Percentiles rank a stretch among this genome's conserved stretches.
These are phyloP conservation scores for Peniophora sp. DNA, from an alignment of 1,284 basidiomycete species.

Conservation along the genomic window DNA sequence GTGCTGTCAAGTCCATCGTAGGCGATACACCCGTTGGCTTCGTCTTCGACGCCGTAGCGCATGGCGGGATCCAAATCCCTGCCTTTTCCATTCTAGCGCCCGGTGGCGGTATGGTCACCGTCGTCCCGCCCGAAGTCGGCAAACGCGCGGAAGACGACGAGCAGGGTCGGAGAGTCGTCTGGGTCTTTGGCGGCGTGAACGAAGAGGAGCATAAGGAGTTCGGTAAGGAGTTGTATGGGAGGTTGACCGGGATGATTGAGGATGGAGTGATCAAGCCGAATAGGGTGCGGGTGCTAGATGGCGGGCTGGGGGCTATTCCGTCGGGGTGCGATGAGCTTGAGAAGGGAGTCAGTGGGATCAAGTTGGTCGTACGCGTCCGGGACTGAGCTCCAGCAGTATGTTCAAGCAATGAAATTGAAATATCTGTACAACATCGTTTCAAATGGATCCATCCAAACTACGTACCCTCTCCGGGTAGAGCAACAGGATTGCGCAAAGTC, in stretches of 20 bases:
- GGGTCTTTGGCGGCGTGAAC: constrained; percentile 20
- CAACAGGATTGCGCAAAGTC: too few relatives aligned
- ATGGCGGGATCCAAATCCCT: constrained; percentile 15
- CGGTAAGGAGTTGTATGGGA: constrained; percentile 13
- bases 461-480: too few relatives aligned
- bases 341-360: background rate
- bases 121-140: constrained; percentile 6
- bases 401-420: too few relatives aligned
- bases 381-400: too few relatives aligned
- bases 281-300: background rate
- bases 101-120: constrained; percentile 6
- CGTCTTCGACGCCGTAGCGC: constrained; percentile 26
- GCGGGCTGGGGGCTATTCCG: background rate
- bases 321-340: background rate
- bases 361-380: background rate
- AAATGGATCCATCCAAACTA: too few relatives aligned
- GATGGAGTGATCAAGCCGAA: background rate
- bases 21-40: constrained; percentile 7
- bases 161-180: constrained; percentile 14
- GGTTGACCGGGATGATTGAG: background rate
- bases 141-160: constrained; percentile 13
- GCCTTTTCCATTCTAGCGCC: constrained; percentile 16
- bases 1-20: constrained; percentile 10
- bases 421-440: too few relatives aligned
- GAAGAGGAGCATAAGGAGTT: constrained; percentile 16